Base-by-base conservation (phyloP, 257 asterid species). In the Lantana camara region DNA sequence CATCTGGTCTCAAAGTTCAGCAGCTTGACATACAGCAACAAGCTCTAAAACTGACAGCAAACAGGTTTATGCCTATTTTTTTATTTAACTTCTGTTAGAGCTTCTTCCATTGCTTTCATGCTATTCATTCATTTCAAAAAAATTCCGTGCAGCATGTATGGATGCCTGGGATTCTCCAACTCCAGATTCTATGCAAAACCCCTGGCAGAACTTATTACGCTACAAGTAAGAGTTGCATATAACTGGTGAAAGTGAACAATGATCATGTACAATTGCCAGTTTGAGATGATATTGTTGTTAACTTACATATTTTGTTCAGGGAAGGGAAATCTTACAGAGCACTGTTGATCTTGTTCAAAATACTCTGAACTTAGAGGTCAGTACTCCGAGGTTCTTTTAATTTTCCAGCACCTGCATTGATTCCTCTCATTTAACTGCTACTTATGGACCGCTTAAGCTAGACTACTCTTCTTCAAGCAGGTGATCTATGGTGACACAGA, bases 401-500 rank as follows among this genome's bases (percentile, higher is more conserved):
- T 24, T 57, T 57, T 68, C 48, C 54, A 48, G 57, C 63, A 38
- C 12, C 52, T 27, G 27, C 42, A 51, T 32, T 23, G n/a, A 11
- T 49, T 57, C 41, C 47, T 60, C 69, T 68, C 51, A 24, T 66
- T 52, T 32, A 73, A 66, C 46, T 68, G 40, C 60, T 68, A 48
- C 57, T 19, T 68, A 16, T 47, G 45, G 40, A 64, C 27, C 40
- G n/a, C 71, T 79, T 52, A 73, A 51, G 64, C 64, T 27, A n/a
- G 27, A 62, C 38, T 51, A 41, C 34, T 55, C 56, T 67, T 62
- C 71, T 65, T 16, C 61, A 35, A 63, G 48, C 89, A 94, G 99
- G 97, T 94, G 66, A 94, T 94, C 63, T 94, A 94, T 74, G 99
- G 99, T 59, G 99, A 94, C 71, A 94, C 99, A 6, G 96, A 94